A percentile compares a stretch with the other conserved stretches of the same genome.
phyloP scores from a whole-genome alignment of 352 stramenopile species.

The Phytophthora chlamydospora region DNA sequence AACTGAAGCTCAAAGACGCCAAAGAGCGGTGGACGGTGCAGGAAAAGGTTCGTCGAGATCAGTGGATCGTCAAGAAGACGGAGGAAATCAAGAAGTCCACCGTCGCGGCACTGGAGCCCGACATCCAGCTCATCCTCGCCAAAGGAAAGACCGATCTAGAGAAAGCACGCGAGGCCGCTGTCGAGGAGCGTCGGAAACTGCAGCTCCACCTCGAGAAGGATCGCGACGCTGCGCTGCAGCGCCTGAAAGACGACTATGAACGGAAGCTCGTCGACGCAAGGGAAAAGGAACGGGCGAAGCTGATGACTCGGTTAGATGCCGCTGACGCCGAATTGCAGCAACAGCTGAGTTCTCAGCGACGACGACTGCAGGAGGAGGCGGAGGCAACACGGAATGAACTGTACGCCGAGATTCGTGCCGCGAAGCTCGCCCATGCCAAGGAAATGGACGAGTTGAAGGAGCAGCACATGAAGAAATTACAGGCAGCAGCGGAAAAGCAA shows the following conservation, averaged over 20 bases:
- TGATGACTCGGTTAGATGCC: conserved; percentile 73
- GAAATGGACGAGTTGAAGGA: conserved; percentile 71
- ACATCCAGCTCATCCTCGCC: conserved; percentile 82
- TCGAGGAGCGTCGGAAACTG: conserved; percentile 63
- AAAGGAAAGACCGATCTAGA: conserved; percentile 79
- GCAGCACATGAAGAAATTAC: conserved; percentile 44
- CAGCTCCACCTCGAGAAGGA: conserved; percentile 67
- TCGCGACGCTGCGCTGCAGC: conserved; percentile 51
- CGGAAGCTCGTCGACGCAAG: conserved; percentile 69
- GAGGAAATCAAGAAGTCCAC: conserved; percentile 89
- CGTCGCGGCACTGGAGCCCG: conserved; percentile 73
- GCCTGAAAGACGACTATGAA: conserved; percentile 74
- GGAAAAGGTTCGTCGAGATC: conserved; percentile 72
- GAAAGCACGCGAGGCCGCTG: conserved; percentile 57
- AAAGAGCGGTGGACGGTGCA: conserved; percentile 75
- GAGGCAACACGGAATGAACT: conserved; percentile 68
- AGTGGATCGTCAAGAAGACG: conserved; percentile 86
- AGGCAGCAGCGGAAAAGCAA: conserved; percentile 41
- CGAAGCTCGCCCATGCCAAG: conserved; percentile 57
- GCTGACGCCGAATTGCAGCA: conserved; percentile 82
- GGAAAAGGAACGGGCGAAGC: conserved; percentile 78
- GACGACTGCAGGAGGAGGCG: conserved; percentile 73
- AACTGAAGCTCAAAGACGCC: conserved; percentile 79
- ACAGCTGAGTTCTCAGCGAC: conserved; percentile 71
- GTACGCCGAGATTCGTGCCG: conserved; percentile 49